phyloP scores from a whole-genome alignment of 73 alveolate species.

The Paramecium sonneborni region DNA sequence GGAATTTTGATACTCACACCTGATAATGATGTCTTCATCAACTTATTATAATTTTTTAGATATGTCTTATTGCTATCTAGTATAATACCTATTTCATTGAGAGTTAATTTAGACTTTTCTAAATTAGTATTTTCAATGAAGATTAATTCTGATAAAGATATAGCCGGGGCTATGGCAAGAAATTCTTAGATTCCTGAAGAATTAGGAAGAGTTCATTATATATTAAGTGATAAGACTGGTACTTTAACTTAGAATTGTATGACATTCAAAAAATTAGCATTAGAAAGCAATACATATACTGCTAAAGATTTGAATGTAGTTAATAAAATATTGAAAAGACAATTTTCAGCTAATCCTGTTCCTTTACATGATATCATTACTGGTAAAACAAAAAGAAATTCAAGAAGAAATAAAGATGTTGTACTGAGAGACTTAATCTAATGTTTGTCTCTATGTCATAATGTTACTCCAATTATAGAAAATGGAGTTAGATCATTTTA shows the following conservation, averaged over 20 bases:
- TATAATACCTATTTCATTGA: slow-evolving; percentile 92
- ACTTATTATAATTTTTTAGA: slow-evolving; percentile 70
- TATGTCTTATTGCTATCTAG: slow-evolving; percentile 83
- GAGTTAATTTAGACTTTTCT: slow-evolving; percentile 95
- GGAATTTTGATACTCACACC: background rate
- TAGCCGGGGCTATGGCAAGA: slow-evolving; percentile 90
- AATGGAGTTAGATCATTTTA: slow-evolving; percentile 77
- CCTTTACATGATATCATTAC: slow-evolving; percentile 19
- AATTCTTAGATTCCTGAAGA: slow-evolving; percentile 97
- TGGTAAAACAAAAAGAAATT: slow-evolving; percentile 53
- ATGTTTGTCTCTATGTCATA: slow-evolving; percentile 79
- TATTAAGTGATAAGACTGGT: slow-evolving; percentile 98
- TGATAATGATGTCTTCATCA: slow-evolving; percentile 1
- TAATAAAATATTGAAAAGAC: background rate
- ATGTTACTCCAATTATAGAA: slow-evolving; percentile 83
- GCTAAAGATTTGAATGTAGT: slow-evolving; percentile 59
- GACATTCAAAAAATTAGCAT: slow-evolving; percentile 90
- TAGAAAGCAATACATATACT: slow-evolving; percentile 81
- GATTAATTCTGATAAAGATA: slow-evolving; percentile 81
- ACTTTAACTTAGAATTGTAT: slow-evolving; percentile 96
- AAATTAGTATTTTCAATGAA: slow-evolving; percentile 83
- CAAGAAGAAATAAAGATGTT: slow-evolving; percentile 66
- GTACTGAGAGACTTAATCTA: slow-evolving; percentile 71
- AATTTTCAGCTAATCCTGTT: slow-evolving; percentile 41
- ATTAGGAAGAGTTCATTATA: slow-evolving; percentile 91